These are phyloP conservation scores for Pichia cabralensis DNA, from an alignment of 805 yeast genomes.

Conservation along the genomic window DNA sequence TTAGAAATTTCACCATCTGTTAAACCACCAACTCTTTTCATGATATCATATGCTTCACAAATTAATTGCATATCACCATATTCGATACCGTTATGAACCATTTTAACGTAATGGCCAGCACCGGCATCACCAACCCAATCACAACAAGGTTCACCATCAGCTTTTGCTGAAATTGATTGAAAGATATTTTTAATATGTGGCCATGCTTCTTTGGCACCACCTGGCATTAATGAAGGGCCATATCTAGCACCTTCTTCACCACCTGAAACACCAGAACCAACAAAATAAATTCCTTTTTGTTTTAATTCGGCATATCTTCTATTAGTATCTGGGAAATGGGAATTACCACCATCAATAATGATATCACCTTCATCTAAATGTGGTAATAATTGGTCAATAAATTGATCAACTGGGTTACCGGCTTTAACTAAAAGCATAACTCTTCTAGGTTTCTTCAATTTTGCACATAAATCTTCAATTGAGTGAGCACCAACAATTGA, in stretches of 20 bases:
- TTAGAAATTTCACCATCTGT: constrained; percentile 86
- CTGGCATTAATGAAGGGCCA: constrained; percentile 99
- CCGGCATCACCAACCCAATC: constrained; percentile 99
- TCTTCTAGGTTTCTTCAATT: constrained; percentile 96
- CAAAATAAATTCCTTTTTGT: constrained; percentile 79
- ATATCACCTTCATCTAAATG: constrained; percentile 93
- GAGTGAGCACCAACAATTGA: constrained; percentile 94
- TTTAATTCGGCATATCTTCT: constrained; percentile 89
- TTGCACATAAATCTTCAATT: constrained; percentile 73
- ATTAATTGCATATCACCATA: constrained; percentile 99
- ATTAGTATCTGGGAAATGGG: constrained; percentile 97
- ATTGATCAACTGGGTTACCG: constrained; percentile 87
- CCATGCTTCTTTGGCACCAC: constrained; percentile 98
- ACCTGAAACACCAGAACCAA: constrained; percentile 99
- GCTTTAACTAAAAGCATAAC: constrained; percentile 92
- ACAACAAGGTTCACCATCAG: constrained; percentile 99
- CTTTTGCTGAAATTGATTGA: constrained; percentile 92
- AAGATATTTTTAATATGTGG: constrained; percentile 94
- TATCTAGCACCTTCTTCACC: constrained; percentile 99
- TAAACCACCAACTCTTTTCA: constrained; percentile 91
- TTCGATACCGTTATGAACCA: constrained; percentile 99
- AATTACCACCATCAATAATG: constrained; percentile 99
- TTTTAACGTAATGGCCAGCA: constrained; percentile 97
- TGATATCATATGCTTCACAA: constrained; percentile 92
- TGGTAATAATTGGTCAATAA: constrained; percentile 82